A percentile compares a stretch with the other conserved stretches of the same genome.
Evolutionary conservation across 495 filamentous ascomycete species (phyloP).

Genomic region (Trichoderma orchidacearum): DNA sequence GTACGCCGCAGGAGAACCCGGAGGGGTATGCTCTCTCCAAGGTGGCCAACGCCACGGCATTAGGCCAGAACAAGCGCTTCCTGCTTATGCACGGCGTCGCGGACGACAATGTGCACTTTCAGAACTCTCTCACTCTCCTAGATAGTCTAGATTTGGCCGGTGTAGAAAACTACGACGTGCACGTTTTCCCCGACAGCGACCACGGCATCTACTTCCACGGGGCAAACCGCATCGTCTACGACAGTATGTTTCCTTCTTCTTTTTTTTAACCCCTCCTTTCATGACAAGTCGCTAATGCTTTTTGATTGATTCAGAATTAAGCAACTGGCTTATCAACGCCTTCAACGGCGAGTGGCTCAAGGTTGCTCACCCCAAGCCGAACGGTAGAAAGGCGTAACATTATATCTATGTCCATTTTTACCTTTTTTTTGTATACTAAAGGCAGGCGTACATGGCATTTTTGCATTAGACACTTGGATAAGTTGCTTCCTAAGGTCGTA

Average conservation of each 20-base stretch:
- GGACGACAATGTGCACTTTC: slow-evolving; percentile 95
- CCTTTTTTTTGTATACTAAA: neutral
- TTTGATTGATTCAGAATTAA: slow-evolving; percentile 50
- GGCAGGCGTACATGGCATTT: neutral
- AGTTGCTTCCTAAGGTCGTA: too few species aligned
- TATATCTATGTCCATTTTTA: neutral
- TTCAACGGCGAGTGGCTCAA: slow-evolving; percentile 94
- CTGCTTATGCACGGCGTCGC: slow-evolving; percentile 87
- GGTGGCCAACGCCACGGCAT: slow-evolving; percentile 55
- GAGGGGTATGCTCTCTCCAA: slow-evolving; percentile 62
- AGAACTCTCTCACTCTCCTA: slow-evolving; percentile 75
- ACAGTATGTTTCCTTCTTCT: slow-evolving; percentile 52
- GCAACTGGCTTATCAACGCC: slow-evolving; percentile 88
- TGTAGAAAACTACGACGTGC: slow-evolving; percentile 91
- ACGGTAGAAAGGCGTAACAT: neutral
- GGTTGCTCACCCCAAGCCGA: slow-evolving; percentile 54
- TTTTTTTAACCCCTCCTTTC: neutral
- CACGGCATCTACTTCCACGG: slow-evolving; percentile 94
- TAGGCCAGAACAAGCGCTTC: slow-evolving; percentile 68
- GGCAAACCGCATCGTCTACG: slow-evolving; percentile 84
- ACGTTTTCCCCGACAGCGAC: slow-evolving; percentile 92
- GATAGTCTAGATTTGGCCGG: slow-evolving; percentile 74
- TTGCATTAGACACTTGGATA: neutral
- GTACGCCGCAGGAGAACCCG: slow-evolving; percentile 70
- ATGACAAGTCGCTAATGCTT: neutral